Percentiles rank a stretch among this genome's conserved stretches.
phyloP scores from a whole-genome alignment of 371 early-diverging fungal genomes.

The Smittium mucronatum region DNA sequence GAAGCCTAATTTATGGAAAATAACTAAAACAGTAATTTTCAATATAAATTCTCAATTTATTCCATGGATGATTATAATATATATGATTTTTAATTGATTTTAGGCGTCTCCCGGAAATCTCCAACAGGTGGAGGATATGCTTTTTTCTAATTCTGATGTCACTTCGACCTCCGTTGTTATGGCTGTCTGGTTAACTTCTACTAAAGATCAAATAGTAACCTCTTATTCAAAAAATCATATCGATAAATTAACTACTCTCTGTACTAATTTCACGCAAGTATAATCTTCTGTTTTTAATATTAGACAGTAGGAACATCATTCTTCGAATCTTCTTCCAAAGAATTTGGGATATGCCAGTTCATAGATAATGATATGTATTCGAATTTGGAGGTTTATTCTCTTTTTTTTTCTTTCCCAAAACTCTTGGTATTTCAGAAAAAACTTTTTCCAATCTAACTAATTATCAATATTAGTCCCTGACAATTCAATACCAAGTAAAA shows the following conservation, averaged over 20 bases:
- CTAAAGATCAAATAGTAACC: conserved; percentile 42
- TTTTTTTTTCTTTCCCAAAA: background rate
- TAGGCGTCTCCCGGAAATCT: conserved; percentile 89
- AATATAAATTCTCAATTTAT: no score
- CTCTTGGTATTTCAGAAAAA: no score
- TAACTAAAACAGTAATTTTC: conserved; percentile 29
- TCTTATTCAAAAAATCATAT: no score
- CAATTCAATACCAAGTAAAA: conserved; percentile 81
- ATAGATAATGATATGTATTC: conserved; percentile 82
- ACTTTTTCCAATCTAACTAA: no score
- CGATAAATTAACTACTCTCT: no score
- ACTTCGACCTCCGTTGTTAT: conserved; percentile 66
- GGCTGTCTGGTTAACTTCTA: conserved; percentile 46
- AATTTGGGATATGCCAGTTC: conserved; percentile 73
- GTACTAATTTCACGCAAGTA: background rate
- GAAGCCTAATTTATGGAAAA: conserved; percentile 19
- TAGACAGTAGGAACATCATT: conserved; percentile 62
- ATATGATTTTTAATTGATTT: background rate
- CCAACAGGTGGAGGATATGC: conserved; percentile 73
- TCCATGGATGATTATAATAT: no score
- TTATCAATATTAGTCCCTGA: conserved; percentile 81
- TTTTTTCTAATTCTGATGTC: conserved; percentile 60
- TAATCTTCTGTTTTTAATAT: background rate
- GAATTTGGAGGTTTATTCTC: conserved; percentile 30
- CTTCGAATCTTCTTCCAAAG: conserved; percentile 67